Evolutionary conservation across 164 flowering plant species (phyloP).

Genomic region (Magnolia sinica): DNA sequence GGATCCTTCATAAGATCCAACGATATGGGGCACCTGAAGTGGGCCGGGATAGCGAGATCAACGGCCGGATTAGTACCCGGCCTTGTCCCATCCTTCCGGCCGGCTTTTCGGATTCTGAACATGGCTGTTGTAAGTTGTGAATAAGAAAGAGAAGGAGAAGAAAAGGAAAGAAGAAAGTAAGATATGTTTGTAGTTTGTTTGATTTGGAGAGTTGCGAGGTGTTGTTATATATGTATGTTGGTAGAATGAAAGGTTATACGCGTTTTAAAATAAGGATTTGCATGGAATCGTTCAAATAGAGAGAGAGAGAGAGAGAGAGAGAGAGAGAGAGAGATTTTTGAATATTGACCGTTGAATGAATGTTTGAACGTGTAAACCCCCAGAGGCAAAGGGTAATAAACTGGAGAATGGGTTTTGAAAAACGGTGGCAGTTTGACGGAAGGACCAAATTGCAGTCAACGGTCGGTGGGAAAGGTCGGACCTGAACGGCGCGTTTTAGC

Average conservation of each 20-base stretch:
- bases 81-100: constrained; percentile 11
- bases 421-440: background rate
- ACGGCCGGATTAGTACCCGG: background rate
- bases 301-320: constrained; percentile 5
- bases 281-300: background rate
- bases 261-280: background rate
- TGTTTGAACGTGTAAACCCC: constrained; percentile 18
- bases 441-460: background rate
- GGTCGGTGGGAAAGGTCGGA: background rate
- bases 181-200: background rate
- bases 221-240: background rate
- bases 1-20: constrained; percentile 91
- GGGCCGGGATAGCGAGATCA: constrained; percentile 47
- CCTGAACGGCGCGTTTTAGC: background rate
- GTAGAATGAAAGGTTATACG: background rate
- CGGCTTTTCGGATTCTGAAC: constrained; percentile 40
- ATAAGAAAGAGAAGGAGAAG: background rate
- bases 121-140: constrained; percentile 6
- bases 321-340: constrained; percentile 8
- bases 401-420: background rate
- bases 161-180: background rate
- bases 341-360: constrained; percentile 43
- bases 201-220: background rate
- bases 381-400: background rate
- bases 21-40: constrained; percentile 82